phyloP scores from a whole-genome alignment of 2,329 filamentous ascomycete genomes.

The Talaromyces verruculosus region DNA sequence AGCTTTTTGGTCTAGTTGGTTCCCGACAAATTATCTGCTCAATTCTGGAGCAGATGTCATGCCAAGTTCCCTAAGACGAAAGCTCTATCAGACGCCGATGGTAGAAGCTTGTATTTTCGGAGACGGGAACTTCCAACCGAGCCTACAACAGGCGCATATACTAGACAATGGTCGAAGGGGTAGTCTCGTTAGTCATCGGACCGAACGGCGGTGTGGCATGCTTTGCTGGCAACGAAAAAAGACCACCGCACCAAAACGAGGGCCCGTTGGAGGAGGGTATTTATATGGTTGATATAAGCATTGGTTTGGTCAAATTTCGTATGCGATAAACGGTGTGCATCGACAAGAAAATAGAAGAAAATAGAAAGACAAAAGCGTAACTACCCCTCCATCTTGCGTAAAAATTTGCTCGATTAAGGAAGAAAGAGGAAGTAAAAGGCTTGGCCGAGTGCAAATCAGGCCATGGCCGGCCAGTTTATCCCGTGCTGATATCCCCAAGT shows the following conservation, averaged over 20 bases:
- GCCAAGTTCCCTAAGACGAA: background rate
- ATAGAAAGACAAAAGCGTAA: background rate
- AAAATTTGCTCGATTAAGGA: background rate
- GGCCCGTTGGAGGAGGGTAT: background rate
- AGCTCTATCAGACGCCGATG: background rate
- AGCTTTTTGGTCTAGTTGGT: too few relatives aligned
- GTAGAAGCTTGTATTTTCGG: background rate
- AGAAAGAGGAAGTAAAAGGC: background rate
- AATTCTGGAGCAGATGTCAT: too few relatives aligned
- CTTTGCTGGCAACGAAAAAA: background rate
- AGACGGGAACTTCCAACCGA: background rate
- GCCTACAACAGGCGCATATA: background rate
- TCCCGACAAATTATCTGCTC: too few relatives aligned
- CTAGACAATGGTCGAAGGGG: background rate
- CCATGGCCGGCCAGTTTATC: conserved; percentile 47
- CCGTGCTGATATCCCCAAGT: conserved; percentile 50
- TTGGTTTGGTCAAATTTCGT: background rate
- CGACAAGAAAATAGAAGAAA: background rate
- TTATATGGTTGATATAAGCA: background rate
- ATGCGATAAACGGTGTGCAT: background rate
- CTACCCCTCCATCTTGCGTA: background rate
- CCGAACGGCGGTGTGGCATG: background rate
- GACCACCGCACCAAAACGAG: background rate
- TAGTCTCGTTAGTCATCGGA: background rate
- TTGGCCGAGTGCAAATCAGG: background rate